Conservation (phyloP, 73 alveolate genomes). For the Paramecium bursaria region DNA sequence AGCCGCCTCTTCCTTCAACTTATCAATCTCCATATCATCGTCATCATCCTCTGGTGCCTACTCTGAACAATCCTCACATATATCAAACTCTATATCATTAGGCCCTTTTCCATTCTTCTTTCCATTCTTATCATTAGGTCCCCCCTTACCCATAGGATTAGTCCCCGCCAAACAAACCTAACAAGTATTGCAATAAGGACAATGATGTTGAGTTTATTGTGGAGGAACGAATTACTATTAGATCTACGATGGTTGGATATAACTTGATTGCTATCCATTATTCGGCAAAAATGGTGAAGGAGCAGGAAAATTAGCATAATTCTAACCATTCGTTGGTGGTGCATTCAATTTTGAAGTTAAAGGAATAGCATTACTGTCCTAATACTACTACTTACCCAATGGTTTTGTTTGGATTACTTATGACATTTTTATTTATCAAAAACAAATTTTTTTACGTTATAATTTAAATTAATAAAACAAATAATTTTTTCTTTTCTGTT, state of each 20-base stretch:
- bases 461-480: too few relatives aligned
- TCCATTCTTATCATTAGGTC: constrained; percentile 50
- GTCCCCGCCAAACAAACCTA: constrained; percentile 36
- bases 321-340: constrained; percentile 11
- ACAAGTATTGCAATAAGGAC: constrained; percentile 51
- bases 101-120: constrained; percentile 18
- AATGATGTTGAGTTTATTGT: constrained; percentile 18
- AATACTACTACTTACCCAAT: neutral
- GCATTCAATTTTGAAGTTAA: neutral
- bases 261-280: neutral
- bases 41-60: too few relatives aligned
- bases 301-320: constrained; percentile 24
- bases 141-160: neutral
- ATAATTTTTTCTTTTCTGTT: too few relatives aligned
- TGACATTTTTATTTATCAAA: neutral
- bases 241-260: neutral
- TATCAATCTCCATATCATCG: constrained; percentile 12
- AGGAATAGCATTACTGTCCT: neutral
- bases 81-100: too few relatives aligned
- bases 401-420: neutral
- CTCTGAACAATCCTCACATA: too few relatives aligned
- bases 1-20: constrained; percentile 40
- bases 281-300: constrained; percentile 42
- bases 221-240: neutral
- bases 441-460: too few relatives aligned